Evolutionary conservation across 2,329 filamentous ascomycete species (phyloP), one percentile per base, ranked within the genome.

Genomic region (Chaetothyriales sp.): DNA sequence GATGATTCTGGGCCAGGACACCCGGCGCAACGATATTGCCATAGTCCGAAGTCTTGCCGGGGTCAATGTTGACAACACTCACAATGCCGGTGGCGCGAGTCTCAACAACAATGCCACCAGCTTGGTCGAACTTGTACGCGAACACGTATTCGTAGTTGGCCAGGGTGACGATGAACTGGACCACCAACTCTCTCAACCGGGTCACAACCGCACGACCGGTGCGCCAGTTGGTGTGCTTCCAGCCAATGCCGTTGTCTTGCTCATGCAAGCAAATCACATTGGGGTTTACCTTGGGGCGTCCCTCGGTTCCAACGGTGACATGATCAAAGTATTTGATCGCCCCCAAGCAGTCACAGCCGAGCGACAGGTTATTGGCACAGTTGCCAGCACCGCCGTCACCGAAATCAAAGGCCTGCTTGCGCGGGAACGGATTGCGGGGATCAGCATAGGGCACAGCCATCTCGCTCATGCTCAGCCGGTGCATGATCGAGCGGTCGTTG

Each of bases 81-180:
- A 85, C 72, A 50, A 85, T 81, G 1, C 82, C 81, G 0, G 81
- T 84, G 0, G 81, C 81, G 0, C 80, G 73, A 0, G 74, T 75
- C 62, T 84, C 80, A 51, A 81, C 67, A 0, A 71, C 72, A 57
- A 84, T 72, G 9, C 75, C 78, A 7, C 77, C 81, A 0, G 77
- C 72, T 44, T 79, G 79, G 60, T 82, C 76, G 53, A 85, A 78
- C 54, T 78, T 75, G 64, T 74, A 83, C 1, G 75, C 73, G 52
- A 84, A 77, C 43, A 83, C 73, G 60, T 84, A 84, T 60, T 84
- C 81, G 67, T 85, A 84, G 65, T 85, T 84, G 18, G 77, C 77
- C 1, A 84, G 72, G 0, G 81, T 84, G 55, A 81, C 77, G 63
- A 84, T 80, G 60, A 77, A 80, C 57, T 84, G 81, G 2, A 84